Base-by-base conservation (phyloP, 345 rosid genomes). In the Eucalyptus shirleyi region DNA sequence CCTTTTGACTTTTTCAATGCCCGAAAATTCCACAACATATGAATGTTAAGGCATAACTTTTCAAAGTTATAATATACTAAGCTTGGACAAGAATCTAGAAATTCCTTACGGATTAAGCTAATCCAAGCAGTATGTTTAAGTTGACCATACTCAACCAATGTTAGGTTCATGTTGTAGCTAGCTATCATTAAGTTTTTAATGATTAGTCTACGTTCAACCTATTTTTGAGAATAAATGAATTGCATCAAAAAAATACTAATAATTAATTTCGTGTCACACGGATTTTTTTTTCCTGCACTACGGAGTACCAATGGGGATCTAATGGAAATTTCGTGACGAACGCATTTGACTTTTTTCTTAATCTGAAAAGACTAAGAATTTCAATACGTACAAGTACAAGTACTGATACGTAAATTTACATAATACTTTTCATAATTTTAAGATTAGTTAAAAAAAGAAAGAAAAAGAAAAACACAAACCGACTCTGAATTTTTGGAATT, bases 141-240 rank as follows among this genome's bases (percentile, higher is more conserved):
- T 37, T 34, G 26, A 9, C 82, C 19, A 34, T 69, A 34, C 26
- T 69, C 26, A 34, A 72, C 44, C 0, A 0, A 72, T 18, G 82
- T 9, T 72, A 72, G 8, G 1, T 19, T 72, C 45, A 19, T 5
- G 82, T 17, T 3, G 12, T 5, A 18, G 45, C 82, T 37, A 34
- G 23, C 7, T 0, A 24, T 21, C 15, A 19, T 6, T 6, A 37
- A 69, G 45, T 37, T 37, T 37, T 37, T 37, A 19, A 37, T 19
- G 82, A 37, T 1, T 3, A 21, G 28, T 77, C 1, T 4, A 4
- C 24, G 0, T 69, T 9, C 24, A 9, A 69, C 3, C 1, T 1
- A 69, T 9, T 69, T 34, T 69, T 40, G 0, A 69, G 8, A 9
- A 19, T 69, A 18, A 1, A 18, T 69, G 4, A 19, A 69, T 69